phyloP scores from a whole-genome alignment of 768 basidiomycete genomes.

The Auricularia sp. region DNA sequence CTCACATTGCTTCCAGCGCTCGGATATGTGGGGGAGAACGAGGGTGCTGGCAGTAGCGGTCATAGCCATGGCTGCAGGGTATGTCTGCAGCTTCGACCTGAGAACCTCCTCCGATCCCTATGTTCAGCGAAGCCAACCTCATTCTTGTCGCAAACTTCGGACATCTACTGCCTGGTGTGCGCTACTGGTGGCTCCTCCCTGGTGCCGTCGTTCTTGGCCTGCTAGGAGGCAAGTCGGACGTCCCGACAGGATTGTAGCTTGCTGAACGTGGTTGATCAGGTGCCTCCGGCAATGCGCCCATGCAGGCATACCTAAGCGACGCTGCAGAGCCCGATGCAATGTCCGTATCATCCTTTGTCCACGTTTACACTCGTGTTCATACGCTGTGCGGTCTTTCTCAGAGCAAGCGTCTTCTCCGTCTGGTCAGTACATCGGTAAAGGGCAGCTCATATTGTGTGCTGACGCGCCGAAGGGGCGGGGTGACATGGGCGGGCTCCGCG shows the following conservation, averaged over 20 bases:
- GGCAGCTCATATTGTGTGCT: no score
- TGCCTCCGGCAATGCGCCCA: not conserved
- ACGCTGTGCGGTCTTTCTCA: not conserved
- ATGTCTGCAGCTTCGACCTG: no score
- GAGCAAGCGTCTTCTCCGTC: not conserved
- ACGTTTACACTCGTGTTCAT: not conserved
- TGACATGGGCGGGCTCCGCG: not conserved
- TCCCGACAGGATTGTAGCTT: no score
- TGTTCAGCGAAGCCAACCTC: not conserved
- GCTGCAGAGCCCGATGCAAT: not conserved
- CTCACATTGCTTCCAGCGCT: not conserved
- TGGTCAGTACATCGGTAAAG: not conserved
- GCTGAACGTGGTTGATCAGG: not conserved
- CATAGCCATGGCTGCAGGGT: not conserved
- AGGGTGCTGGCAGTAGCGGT: not conserved
- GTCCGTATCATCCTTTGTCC: not conserved
- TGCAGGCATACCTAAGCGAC: not conserved
- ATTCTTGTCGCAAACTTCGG: not conserved
- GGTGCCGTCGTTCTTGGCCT: not conserved
- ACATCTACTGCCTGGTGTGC: not conserved
- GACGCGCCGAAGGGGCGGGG: not conserved
- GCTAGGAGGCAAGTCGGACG: not conserved
- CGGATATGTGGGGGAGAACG: not conserved
- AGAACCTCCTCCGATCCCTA: not conserved
- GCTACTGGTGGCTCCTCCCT: not conserved